Evolutionary conservation across 306 rosid species (phyloP), one percentile per base, ranked within the genome.

Genomic region (Dalbergia cochinchinensis): DNA sequence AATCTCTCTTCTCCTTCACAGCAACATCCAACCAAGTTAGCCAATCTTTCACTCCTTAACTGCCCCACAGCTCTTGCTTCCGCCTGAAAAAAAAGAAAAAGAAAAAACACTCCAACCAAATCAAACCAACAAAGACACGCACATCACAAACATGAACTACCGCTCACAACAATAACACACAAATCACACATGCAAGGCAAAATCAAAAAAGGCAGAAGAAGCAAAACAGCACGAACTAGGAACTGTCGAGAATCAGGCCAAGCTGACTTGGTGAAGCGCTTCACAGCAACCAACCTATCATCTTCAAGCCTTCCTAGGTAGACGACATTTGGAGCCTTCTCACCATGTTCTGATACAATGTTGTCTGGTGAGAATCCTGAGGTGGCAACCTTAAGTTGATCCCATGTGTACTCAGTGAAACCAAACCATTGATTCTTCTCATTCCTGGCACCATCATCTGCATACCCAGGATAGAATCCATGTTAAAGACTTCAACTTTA

Each of bases 211-310:
- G 83, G n/a, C 60, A 69, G 50, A 80, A 86, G 76, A 39, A 74
- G 69, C 81, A 85, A 26, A 26, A 37, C 33, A 80, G 61, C 58
- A 84, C 93, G 33, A 76, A 93, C 99, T 58, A 96, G 74, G 89
- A 96, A 96, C 76, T 96, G 99, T 66, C 97, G 90, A 78, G 99
- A 88, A 86, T 93, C 99, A 6, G 99, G 98, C 99, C 99, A 96
- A 67, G 99, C 98, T 26, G 92, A 91, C 78, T 86, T 88, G 89
- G 90, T 93, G 87, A 96, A 96, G 26, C 99, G 94, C 86, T 96
- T 96, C 64, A 96, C 94, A 47, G 99, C 99, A 80, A 96, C 76
- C 81, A 78, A 85, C 61, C 77, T 77, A 59, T 89, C 97, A 41
- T 90, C 98, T 9, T 89, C 92, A 75, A 96, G 87, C 81, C 62